These are phyloP conservation scores for Cyberlindnera xylosilytica DNA, from an alignment of 805 yeast species.

Conservation along the genomic window DNA sequence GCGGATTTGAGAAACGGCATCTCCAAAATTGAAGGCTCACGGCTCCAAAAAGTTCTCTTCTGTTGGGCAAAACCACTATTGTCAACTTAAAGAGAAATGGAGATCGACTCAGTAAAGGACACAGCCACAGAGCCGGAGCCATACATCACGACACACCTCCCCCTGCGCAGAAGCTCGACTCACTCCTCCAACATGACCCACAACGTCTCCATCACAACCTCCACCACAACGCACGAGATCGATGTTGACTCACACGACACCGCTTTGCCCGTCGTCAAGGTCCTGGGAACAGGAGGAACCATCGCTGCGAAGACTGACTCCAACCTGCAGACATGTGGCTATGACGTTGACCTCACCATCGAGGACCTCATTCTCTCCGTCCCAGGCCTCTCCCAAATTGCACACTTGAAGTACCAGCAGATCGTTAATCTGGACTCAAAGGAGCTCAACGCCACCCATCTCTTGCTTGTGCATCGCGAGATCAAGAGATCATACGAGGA, in stretches of 20 bases:
- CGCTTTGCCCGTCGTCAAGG: constrained; percentile 36
- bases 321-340: constrained; percentile 50
- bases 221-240: constrained; percentile 23
- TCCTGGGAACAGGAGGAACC: constrained; percentile 60
- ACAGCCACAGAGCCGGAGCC: constrained; percentile 10
- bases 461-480: constrained; percentile 44
- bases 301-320: constrained; percentile 52
- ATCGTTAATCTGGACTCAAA: constrained; percentile 61
- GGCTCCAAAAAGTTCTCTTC: constrained; percentile 1
- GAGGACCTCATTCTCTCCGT: constrained; percentile 52
- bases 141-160: constrained; percentile 4
- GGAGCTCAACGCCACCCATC: constrained; percentile 47
- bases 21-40: background rate
- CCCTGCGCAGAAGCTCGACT: background rate
- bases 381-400: constrained; percentile 57
- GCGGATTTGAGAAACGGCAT: too few species aligned
- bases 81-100: too few species aligned
- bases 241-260: constrained; percentile 24
- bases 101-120: constrained; percentile 13
- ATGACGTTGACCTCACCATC: constrained; percentile 49
- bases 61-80: too few species aligned
- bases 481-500: constrained; percentile 42
- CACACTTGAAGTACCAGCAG: constrained; percentile 61
- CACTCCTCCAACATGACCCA: constrained; percentile 6
- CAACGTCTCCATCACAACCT: constrained; percentile 27